Evolutionary conservation across 257 asterid species (phyloP).

Genomic region (Solanum chaucha): DNA sequence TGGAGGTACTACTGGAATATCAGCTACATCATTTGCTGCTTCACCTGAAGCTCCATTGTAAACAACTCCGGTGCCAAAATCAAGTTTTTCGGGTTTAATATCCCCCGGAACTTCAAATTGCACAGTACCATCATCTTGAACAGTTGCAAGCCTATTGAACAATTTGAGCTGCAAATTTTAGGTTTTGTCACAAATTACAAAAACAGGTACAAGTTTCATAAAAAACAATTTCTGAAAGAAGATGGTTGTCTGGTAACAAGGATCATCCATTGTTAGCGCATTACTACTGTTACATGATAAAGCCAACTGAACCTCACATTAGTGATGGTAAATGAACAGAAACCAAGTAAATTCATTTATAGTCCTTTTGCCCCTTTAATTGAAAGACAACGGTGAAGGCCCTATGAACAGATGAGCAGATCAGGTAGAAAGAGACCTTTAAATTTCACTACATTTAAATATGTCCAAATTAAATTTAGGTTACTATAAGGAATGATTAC

Average conservation of each 20-base stretch:
- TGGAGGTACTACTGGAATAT: slow-evolving; percentile 39
- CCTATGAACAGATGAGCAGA: not conserved
- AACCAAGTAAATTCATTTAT: not conserved
- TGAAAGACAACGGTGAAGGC: not conserved
- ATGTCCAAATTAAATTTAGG: not conserved
- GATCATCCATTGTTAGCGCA: not conserved
- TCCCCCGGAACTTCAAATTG: slow-evolving; percentile 65
- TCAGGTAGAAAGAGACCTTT: not conserved
- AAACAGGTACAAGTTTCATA: not conserved
- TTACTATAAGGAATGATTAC: not conserved
- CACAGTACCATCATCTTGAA: slow-evolving; percentile 72
- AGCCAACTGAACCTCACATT: not conserved
- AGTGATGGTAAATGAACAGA: not conserved
- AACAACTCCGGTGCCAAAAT: slow-evolving; percentile 33
- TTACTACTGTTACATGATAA: not conserved
- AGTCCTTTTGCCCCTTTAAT: not conserved
- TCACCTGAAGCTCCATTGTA: slow-evolving; percentile 21
- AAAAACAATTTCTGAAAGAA: not conserved
- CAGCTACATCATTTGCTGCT: slow-evolving; percentile 21
- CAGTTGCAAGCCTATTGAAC: slow-evolving; percentile 44
- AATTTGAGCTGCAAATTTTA: slow-evolving; percentile 45
- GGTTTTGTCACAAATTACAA: not conserved
- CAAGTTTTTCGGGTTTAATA: slow-evolving; percentile 31
- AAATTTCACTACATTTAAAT: not conserved
- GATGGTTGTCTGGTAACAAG: not conserved